These are phyloP conservation scores for Calonectria pseudoreteaudii DNA, from an alignment of 2,329 filamentous ascomycete species.

Conservation along the genomic window DNA sequence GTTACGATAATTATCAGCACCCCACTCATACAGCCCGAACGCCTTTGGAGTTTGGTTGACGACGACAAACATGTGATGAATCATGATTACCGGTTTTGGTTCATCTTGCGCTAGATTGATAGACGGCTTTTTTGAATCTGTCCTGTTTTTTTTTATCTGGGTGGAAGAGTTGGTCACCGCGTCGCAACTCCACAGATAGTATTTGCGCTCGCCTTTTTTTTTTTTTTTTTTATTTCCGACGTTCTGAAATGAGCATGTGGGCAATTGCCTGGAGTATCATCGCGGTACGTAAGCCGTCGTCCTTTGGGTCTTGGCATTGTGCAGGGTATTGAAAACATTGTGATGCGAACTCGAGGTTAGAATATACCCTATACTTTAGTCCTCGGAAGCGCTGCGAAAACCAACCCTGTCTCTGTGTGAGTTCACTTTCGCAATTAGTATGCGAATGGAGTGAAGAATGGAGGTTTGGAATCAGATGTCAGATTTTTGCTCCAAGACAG, in stretches of 20 bases:
- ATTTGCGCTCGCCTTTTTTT: not conserved
- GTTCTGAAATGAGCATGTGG: slow-evolving; percentile 3
- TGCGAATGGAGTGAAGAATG: not conserved
- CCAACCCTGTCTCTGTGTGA: not conserved
- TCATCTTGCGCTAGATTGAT: not conserved
- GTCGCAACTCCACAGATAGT: too few relatives aligned
- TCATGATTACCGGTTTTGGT: not conserved
- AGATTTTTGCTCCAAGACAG: not conserved
- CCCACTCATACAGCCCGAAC: not conserved
- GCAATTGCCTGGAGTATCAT: slow-evolving; percentile 1
- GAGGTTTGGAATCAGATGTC: not conserved
- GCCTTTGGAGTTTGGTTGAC: not conserved
- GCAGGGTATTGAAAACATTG: not conserved
- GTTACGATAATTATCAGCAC: slow-evolving; percentile 4
- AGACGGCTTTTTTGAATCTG: not conserved
- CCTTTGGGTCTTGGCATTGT: not conserved
- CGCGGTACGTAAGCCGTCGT: not conserved
- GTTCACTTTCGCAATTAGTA: not conserved
- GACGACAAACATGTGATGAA: not conserved
- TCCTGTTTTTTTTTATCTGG: too few relatives aligned
- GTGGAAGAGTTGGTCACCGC: too few relatives aligned
- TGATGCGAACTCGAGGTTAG: not conserved
- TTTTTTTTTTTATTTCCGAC: not conserved
- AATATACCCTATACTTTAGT: not conserved
- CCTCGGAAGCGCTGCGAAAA: not conserved